A percentile compares a stretch with the other conserved stretches of the same genome.
phyloP scores from a whole-genome alignment of 1,139 yeast genomes.

The Diutina ranongensis region DNA sequence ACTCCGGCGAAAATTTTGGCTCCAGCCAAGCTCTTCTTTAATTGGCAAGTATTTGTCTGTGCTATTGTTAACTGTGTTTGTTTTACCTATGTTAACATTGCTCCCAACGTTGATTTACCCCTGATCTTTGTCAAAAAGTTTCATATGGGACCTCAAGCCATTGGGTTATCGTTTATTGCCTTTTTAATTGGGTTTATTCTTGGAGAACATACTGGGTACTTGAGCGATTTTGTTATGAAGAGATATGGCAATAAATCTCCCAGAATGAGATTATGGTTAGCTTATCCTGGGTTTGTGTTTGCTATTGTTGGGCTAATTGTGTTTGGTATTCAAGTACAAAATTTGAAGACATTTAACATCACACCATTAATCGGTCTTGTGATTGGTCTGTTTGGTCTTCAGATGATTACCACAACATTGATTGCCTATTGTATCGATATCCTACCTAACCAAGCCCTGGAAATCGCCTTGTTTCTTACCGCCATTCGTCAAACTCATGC shows the following conservation, averaged over 20 bases:
- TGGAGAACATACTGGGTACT: slow-evolving; percentile 2
- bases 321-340: background rate
- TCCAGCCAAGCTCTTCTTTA: background rate
- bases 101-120: slow-evolving; percentile 5
- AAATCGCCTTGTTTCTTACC: slow-evolving; percentile 1
- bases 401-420: slow-evolving; percentile 3
- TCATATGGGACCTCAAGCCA: slow-evolving; percentile 1
- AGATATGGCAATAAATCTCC: background rate
- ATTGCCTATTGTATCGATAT: slow-evolving; percentile 1
- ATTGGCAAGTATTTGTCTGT: background rate
- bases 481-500: slow-evolving; percentile 4
- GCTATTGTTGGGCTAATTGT: slow-evolving; percentile 1
- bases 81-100: slow-evolving; percentile 2
- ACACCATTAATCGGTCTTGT: slow-evolving; percentile 1
- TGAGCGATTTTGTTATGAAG: background rate
- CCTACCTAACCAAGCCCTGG: background rate
- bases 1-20: background rate
- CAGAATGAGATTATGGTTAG: background rate
- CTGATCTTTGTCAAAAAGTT: slow-evolving; percentile 3
- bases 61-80: slow-evolving; percentile 1
- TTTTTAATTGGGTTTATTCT: slow-evolving; percentile 2
- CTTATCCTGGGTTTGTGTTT: slow-evolving; percentile 1
- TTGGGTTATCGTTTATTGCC: slow-evolving; percentile 2
- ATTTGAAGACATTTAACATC: background rate
- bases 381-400: slow-evolving; percentile 4